phyloP scores from a whole-genome alignment of 31 red algal genomes.

The Odonthalia washingtoniensis region DNA sequence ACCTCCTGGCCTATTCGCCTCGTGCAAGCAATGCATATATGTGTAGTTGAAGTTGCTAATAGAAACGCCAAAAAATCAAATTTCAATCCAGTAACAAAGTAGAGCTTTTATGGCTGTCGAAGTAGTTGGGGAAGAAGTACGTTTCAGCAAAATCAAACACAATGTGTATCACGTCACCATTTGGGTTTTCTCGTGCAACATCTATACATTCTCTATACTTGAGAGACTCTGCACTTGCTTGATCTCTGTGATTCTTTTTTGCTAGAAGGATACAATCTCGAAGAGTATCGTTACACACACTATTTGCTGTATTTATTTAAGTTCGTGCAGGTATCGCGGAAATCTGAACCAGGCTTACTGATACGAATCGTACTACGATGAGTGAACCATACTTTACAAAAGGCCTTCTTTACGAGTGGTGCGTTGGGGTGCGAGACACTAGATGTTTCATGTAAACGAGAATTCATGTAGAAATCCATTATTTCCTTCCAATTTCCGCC shows the following conservation, averaged over 20 bases:
- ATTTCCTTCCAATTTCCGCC: conserved; percentile 7
- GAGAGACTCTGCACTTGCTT: conserved; percentile 6
- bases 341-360: conserved; percentile 35
- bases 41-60: neutral
- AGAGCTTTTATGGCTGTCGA: neutral
- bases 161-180: neutral
- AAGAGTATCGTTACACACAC: neutral
- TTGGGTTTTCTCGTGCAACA: neutral
- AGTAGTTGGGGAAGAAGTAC: conserved; percentile 4
- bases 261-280: neutral
- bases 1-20: neutral
- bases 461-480: neutral
- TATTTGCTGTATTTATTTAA: neutral
- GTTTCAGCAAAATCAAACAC: conserved; percentile 25
- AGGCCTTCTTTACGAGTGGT: neutral
- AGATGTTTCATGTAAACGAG: neutral
- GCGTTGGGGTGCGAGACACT: neutral
- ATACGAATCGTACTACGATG: neutral
- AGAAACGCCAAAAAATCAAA: conserved; percentile 35
- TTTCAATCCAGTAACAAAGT: conserved; percentile 31
- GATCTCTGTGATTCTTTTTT: neutral
- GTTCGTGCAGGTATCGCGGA: too few relatives aligned
- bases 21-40: neutral
- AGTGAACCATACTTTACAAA: neutral
- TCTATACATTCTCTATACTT: neutral